Conservation (phyloP, 2,329 filamentous ascomycete species). For the Calonectria pteridis region DNA sequence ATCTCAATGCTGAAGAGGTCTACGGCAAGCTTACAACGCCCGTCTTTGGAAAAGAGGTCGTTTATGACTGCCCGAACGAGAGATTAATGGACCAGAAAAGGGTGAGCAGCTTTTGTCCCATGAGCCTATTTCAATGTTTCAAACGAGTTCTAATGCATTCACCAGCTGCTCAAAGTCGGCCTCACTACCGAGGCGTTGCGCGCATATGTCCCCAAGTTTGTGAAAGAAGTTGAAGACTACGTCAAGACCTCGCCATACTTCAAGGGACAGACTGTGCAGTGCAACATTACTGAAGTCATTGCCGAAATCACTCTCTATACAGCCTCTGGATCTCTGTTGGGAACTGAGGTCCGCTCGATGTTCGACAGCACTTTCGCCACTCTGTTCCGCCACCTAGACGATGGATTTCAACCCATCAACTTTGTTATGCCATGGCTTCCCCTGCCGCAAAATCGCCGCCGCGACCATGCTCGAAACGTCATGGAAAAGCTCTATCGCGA, state of each 20-base stretch:
- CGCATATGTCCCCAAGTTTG: constrained; percentile 82
- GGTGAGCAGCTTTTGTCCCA: constrained; percentile 59
- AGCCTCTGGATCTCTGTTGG: constrained; percentile 87
- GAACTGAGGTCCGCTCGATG: constrained; percentile 81
- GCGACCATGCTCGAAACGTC: constrained; percentile 82
- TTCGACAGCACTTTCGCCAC: constrained; percentile 85
- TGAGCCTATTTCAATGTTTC: fast-evolving
- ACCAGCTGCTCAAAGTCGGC: constrained; percentile 81
- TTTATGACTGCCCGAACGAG: constrained; percentile 90
- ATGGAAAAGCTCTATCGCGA: constrained; percentile 85
- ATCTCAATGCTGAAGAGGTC: constrained; percentile 91
- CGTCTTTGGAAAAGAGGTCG: constrained; percentile 84
- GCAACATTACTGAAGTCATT: constrained; percentile 80
- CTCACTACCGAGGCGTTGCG: constrained; percentile 79
- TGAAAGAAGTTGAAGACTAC: constrained; percentile 79
- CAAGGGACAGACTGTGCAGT: constrained; percentile 74
- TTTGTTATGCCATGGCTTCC: constrained; percentile 90
- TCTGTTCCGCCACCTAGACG: constrained; percentile 88
- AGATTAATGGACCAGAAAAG: constrained; percentile 97
- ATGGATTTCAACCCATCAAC: constrained; percentile 89
- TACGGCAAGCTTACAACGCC: constrained; percentile 81
- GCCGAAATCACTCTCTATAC: constrained; percentile 92
- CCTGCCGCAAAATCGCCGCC: constrained; percentile 84
- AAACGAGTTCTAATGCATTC: background rate
- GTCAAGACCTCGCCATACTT: constrained; percentile 75